Evolutionary conservation across 805 yeast species (phyloP), one percentile per base, ranked within the genome.

Genomic region (Metschnikowia corniflorae): DNA sequence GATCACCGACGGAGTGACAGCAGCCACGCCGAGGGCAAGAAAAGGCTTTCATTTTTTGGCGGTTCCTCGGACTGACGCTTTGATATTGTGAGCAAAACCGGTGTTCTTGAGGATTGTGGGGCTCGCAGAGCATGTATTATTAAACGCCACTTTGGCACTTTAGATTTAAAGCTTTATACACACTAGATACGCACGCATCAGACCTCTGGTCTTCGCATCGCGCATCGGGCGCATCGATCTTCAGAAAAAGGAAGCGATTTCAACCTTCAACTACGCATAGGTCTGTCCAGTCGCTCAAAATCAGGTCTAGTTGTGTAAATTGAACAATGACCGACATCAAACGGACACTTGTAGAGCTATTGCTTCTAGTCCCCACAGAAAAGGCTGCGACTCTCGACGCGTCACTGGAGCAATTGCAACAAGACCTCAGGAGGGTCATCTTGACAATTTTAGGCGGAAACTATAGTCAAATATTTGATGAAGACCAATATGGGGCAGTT

Each of bases 1-100:
- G 68, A 62, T 29, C 52, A 54, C 40, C 56, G 53, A 37, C 50
- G 64, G 25, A 38, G 58, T 12, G 69, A 63, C 9, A 53, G 57
- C 27, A 23, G 42, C n/a, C 39, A 35, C 12, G 39, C 46, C 29
- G 61, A 57, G 16, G 40, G 44, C 13, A 51, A 47, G 21, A 54
- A 54, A 33, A 36, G 60, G 14, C 46, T 53, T 22, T 52, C 58
- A 5, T 57, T 57, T 31, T 57, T 57, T 19, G 58, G 58, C 8
- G 41, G 36, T 15, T 20, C 39, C 15, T 19, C 36, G 16, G 41
- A 32, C 17, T 29, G 17, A 25, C n/a, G n/a, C n/a, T n/a, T n/a
- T n/a, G n/a, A n/a, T n/a, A n/a, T n/a, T n/a, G n/a, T n/a, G n/a
- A n/a, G n/a, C n/a, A n/a, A n/a, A n/a, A n/a, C n/a, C n/a, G n/a